phyloP scores from a whole-genome alignment of 1,139 yeast genomes.

The Yamadazyma diddensiae region DNA sequence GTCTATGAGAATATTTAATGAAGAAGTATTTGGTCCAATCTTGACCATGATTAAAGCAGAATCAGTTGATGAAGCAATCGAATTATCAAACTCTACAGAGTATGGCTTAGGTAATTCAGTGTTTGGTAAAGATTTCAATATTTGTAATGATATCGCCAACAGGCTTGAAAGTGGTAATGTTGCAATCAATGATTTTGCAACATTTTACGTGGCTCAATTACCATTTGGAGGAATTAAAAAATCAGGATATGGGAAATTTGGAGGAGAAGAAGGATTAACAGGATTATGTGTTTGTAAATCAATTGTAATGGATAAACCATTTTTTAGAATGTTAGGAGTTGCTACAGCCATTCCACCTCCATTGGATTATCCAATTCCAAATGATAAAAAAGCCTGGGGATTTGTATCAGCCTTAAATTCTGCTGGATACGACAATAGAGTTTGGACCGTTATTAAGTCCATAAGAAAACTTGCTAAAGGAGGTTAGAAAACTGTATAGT shows the following conservation, averaged over 20 bases:
- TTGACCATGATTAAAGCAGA: constrained; percentile 73
- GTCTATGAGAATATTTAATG: constrained; percentile 75
- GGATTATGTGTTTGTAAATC: constrained; percentile 87
- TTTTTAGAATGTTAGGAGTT: constrained; percentile 54
- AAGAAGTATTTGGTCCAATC: constrained; percentile 93
- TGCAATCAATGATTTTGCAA: constrained; percentile 95
- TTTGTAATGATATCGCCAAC: constrained; percentile 62
- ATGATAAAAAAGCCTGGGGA: constrained; percentile 81
- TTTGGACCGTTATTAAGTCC: constrained; percentile 58
- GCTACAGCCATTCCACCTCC: constrained; percentile 84
- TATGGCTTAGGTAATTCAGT: constrained; percentile 92
- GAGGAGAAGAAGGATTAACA: constrained; percentile 92
- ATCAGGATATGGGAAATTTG: constrained; percentile 95
- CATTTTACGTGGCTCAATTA: constrained; percentile 88
- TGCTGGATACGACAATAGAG: constrained; percentile 79
- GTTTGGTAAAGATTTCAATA: constrained; percentile 60
- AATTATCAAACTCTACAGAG: constrained; percentile 80
- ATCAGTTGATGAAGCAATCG: constrained; percentile 63
- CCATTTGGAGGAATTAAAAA: constrained; percentile 95
- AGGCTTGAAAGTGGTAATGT: constrained; percentile 79
- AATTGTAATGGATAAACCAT: constrained; percentile 77
- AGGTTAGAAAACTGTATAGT: constrained; percentile 15
- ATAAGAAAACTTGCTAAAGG: constrained; percentile 40
- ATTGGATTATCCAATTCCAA: constrained; percentile 84
- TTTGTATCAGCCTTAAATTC: constrained; percentile 78